These are phyloP conservation scores for Kazachstania taianensis DNA, from an alignment of 805 yeast genomes.

Conservation along the genomic window DNA sequence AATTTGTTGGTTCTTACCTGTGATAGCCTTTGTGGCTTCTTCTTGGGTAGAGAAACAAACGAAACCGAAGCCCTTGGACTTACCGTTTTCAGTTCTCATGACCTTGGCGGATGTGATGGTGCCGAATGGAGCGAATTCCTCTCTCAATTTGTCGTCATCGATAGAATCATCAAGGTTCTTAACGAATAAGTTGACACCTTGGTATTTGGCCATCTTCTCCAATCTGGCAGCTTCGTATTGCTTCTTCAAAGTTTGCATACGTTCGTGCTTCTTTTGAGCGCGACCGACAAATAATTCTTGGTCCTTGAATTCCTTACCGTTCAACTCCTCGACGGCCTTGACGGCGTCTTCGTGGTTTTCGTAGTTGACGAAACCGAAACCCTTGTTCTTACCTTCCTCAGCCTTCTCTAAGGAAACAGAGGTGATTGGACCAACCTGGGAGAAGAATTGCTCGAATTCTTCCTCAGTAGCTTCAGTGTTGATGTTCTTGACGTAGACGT, in stretches of 20 bases:
- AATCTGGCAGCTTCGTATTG: constrained; percentile 86
- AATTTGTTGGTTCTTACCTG: constrained; percentile 97
- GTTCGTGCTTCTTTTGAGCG: constrained; percentile 98
- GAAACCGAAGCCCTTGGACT: constrained; percentile 97
- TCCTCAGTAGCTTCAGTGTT: constrained; percentile 58
- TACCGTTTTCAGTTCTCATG: constrained; percentile 89
- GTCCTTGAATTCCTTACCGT: constrained; percentile 78
- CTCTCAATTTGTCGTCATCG: constrained; percentile 83
- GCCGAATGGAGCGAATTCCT: constrained; percentile 90
- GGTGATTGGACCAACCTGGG: constrained; percentile 67
- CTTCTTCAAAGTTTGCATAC: constrained; percentile 89
- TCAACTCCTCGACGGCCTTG: constrained; percentile 84
- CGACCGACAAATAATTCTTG: constrained; percentile 90
- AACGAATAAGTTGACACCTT: constrained; percentile 93
- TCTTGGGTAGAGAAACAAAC: constrained; percentile 97
- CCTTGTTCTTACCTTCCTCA: constrained; percentile 80
- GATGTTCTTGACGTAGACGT: constrained; percentile 89
- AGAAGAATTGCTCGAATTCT: constrained; percentile 63
- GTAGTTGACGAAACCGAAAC: constrained; percentile 92
- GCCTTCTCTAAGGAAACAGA: constrained; percentile 75
- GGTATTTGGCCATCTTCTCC: constrained; percentile 88
- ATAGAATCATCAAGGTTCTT: constrained; percentile 92
- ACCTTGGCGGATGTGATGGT: constrained; percentile 92
- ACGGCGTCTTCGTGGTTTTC: constrained; percentile 81
- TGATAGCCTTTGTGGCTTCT: constrained; percentile 96